phyloP scores from a whole-genome alignment of 2,329 filamentous ascomycete species.

The Aaosphaeria arxii region DNA sequence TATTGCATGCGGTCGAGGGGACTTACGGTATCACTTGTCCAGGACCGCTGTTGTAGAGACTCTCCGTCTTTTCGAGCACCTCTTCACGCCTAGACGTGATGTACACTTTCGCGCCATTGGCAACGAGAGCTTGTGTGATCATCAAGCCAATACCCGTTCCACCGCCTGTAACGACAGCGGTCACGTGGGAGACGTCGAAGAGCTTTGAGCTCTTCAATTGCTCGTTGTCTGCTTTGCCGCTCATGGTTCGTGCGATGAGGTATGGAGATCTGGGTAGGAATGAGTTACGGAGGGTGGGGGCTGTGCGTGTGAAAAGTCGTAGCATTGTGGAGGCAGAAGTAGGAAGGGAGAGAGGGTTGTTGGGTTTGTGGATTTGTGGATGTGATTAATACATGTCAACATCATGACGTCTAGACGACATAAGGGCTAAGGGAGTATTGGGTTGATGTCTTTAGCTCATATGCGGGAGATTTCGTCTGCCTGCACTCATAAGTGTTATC shows the following conservation, averaged over 20 bases:
- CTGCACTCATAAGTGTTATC: no score
- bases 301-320: constrained; percentile 21
- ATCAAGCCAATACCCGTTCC: constrained; percentile 56
- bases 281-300: constrained; percentile 5
- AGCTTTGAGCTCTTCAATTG: constrained; percentile 41
- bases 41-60: constrained; percentile 45
- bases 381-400: no score
- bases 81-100: constrained; percentile 33
- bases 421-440: no score
- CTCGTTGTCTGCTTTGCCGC: constrained; percentile 36
- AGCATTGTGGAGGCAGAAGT: constrained; percentile 20
- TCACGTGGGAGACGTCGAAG: constrained; percentile 47
- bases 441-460: no score
- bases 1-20: neutral
- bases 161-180: constrained; percentile 46
- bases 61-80: constrained; percentile 40
- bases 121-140: constrained; percentile 65
- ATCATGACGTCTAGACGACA: no score
- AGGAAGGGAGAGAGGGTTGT: no score
- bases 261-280: constrained; percentile 13
- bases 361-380: no score
- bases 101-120: constrained; percentile 56
- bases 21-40: constrained; percentile 47
- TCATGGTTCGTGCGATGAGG: constrained; percentile 28
- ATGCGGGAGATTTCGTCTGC: no score